Base-by-base conservation (phyloP, 1,139 yeast genomes). In the Pichia norvegensis region DNA sequence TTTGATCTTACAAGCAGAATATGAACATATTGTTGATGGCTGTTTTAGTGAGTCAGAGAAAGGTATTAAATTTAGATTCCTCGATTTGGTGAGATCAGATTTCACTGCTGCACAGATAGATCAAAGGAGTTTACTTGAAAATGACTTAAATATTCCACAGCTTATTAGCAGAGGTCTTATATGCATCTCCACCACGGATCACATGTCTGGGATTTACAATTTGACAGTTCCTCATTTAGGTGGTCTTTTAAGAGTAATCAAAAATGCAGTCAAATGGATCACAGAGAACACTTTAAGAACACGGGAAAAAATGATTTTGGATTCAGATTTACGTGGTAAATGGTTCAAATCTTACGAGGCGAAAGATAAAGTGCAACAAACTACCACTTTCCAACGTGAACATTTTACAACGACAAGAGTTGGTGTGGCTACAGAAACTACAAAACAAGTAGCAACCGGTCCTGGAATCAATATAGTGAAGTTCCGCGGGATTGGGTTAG, bases 201-300 rank as follows among this genome's bases (percentile, higher is more conserved):
- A 4, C 17, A 36, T n/a, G 27, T 23, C n/a, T 8, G 47, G 47
- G 1, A 21, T 44, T 52, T 73, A 77, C 58, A 67, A 73, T 21
- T 60, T 84, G 2, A 68, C 85, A 2, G 68, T 77, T 23, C 94
- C 94, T 0, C 74, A 73, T 50, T 71, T 82, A 56, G 94, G 84
- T 2, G 69, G 76, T 0, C 76, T 66, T 50, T 66, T 76, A 44
- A 74, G 72, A 52, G 67, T 74, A 33, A 68, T 78, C 9, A 38
- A 45, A 66, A 69, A 59, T 54, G 49, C 66, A 33, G 77, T 41
- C 4, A 43, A 38, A 17, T 47, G 51, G 51, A 38, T 47, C 8
- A 39, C 35, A 14, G 36, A 22, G 6, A 35, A n/a, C 7, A 45
- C 47, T 1, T n/a, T 17, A 1, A 43, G 43, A 21, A 43, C 49